phyloP scores from a whole-genome alignment of 305 asterid genomes.

The Fraxinus baroniana region DNA sequence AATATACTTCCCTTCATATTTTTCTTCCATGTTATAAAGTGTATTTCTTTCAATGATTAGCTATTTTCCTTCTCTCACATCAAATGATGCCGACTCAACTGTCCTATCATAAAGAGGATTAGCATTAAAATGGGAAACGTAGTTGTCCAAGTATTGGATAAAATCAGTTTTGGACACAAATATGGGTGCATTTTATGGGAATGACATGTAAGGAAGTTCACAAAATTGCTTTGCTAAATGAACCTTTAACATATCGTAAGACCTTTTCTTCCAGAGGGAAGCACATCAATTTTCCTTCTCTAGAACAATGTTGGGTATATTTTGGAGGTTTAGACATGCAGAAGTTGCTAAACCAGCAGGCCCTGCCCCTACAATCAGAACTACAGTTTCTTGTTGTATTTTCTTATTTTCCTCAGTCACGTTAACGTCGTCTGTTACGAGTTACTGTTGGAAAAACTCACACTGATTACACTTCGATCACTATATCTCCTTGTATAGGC shows the following conservation, averaged over 20 bases:
- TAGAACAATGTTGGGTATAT: slow-evolving; percentile 48
- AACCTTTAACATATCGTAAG: slow-evolving; percentile 53
- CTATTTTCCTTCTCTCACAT: slow-evolving; percentile 26
- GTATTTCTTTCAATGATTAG: not conserved
- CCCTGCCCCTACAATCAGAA: slow-evolving; percentile 58
- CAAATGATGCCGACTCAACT: slow-evolving; percentile 33
- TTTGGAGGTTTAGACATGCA: slow-evolving; percentile 42
- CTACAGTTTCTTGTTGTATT: slow-evolving; percentile 32
- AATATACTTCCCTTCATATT: slow-evolving; percentile 30
- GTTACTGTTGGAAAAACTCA: not conserved
- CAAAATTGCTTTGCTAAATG: slow-evolving; percentile 60
- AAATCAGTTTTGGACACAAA: slow-evolving; percentile 38
- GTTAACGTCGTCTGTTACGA: not conserved
- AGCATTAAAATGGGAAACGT: slow-evolving; percentile 24
- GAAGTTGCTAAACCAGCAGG: slow-evolving; percentile 64
- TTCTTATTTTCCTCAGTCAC: not conserved
- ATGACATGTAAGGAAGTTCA: slow-evolving; percentile 50
- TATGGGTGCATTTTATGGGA: slow-evolving; percentile 41
- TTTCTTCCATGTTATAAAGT: slow-evolving; percentile 19
- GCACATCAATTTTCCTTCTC: slow-evolving; percentile 56
- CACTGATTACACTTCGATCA: not conserved
- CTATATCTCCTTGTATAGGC: not conserved
- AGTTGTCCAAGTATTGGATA: slow-evolving; percentile 45
- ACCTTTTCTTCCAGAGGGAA: slow-evolving; percentile 51
- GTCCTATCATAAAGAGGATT: slow-evolving; percentile 24